Conservation (phyloP, 2,329 filamentous ascomycete genomes). For the Aspergillus sclerotialis region DNA sequence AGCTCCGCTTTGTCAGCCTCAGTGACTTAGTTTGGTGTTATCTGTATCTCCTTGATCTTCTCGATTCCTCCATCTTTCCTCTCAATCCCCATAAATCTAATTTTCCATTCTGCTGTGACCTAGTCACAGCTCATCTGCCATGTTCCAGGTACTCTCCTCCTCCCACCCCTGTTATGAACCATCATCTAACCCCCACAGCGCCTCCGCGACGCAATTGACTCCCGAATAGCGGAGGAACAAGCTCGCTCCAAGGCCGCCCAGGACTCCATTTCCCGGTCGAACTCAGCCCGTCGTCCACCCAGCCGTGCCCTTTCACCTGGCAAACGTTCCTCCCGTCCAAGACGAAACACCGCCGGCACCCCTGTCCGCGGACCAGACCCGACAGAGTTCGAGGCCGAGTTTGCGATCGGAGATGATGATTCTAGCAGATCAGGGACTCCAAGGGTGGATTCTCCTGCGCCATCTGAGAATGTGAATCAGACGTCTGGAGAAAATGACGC, state of each 20-base stretch:
- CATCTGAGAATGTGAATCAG: conserved; percentile 11
- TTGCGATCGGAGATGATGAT: conserved; percentile 75
- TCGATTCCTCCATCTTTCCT: not conserved
- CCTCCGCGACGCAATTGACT: conserved; percentile 77
- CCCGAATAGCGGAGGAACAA: conserved; percentile 85
- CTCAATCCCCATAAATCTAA: not conserved
- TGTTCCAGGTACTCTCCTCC: conserved; percentile 16
- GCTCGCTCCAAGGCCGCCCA: conserved; percentile 60
- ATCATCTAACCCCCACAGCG: conserved; percentile 44
- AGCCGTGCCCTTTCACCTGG: conserved; percentile 21
- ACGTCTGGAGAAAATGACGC: conserved; percentile 14
- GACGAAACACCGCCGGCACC: conserved; percentile 26
- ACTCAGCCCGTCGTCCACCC: conserved; percentile 32
- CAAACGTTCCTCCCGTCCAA: conserved; percentile 23
- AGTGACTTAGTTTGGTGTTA: too few relatives aligned
- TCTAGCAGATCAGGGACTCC: conserved; percentile 58
- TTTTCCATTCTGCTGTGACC: conserved; percentile 10
- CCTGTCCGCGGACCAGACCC: conserved; percentile 66
- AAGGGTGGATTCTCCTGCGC: conserved; percentile 37
- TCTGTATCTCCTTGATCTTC: conserved; percentile 2
- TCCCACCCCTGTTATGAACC: not conserved
- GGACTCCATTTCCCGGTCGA: conserved; percentile 38
- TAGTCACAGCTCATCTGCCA: conserved; percentile 14
- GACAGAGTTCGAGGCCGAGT: conserved; percentile 77
- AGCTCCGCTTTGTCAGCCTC: too few relatives aligned